A percentile compares a stretch with the other conserved stretches of the same genome.
Conservation (phyloP, 345 rosid species). For the Citrus reticulata region DNA sequence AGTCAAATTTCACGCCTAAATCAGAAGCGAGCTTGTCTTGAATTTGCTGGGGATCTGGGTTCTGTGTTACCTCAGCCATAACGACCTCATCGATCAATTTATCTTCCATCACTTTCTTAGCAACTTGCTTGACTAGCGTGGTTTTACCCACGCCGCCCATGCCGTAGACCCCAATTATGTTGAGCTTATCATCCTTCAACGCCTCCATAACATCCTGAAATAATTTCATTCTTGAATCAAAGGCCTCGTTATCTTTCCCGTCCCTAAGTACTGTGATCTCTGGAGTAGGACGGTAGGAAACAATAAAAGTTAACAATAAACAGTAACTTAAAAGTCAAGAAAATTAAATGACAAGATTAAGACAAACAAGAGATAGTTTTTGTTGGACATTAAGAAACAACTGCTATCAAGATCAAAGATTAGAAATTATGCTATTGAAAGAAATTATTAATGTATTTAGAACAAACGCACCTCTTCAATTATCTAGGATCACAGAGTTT, state of each 20-base stretch:
- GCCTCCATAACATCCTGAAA: neutral
- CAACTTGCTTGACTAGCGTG: slow-evolving; percentile 8
- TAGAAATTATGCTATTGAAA: too few species aligned
- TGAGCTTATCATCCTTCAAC: neutral
- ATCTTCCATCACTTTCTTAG: neutral
- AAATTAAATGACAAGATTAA: too few species aligned
- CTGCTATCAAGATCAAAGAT: too few species aligned
- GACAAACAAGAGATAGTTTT: too few species aligned
- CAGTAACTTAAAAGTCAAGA: too few species aligned
- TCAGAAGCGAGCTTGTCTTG: neutral
- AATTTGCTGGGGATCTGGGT: neutral
- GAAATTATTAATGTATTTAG: too few species aligned
- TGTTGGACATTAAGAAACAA: too few species aligned
- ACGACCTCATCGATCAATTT: neutral
- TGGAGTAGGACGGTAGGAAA: too few species aligned
- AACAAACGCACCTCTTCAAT: too few species aligned
- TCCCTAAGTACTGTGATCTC: too few species aligned
- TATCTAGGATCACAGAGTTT: fast-evolving
- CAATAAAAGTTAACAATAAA: too few species aligned
- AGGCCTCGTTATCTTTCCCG: neutral
- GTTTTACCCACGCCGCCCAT: slow-evolving; percentile 21
- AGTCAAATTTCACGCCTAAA: neutral
- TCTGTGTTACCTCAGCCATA: neutral
- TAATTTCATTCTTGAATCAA: neutral
- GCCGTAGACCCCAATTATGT: slow-evolving; percentile 15